These are phyloP conservation scores for Pyricularia pennisetigena DNA, from an alignment of 2,329 filamentous ascomycete genomes.

Conservation along the genomic window DNA sequence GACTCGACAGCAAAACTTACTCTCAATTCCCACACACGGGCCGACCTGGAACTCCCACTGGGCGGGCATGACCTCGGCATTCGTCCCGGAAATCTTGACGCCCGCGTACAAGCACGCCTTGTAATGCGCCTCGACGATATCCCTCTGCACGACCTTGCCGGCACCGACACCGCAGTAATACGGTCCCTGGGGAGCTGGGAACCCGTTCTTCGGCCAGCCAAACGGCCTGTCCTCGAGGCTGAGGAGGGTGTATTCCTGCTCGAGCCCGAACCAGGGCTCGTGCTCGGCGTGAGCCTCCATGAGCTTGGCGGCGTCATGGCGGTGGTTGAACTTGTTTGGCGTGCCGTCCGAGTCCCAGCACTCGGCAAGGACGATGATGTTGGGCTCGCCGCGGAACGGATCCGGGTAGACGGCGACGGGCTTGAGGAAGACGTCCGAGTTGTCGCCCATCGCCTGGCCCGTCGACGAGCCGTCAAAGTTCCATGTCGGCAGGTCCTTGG, in stretches of 20 bases:
- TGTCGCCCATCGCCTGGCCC: conserved; percentile 64
- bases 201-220: conserved; percentile 82
- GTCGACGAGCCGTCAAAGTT: conserved; percentile 74
- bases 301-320: conserved; percentile 79
- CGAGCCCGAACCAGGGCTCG: conserved; percentile 94
- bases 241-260: conserved; percentile 94
- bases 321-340: conserved; percentile 98
- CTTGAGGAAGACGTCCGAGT: conserved; percentile 56
- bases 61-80: conserved; percentile 87
- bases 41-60: conserved; percentile 74
- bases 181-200: conserved; percentile 84
- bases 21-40: conserved; percentile 73
- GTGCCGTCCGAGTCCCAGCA: conserved; percentile 90
- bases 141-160: conserved; percentile 94
- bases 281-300: conserved; percentile 80
- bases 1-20: background rate
- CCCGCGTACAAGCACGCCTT: conserved; percentile 70
- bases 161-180: conserved; percentile 98
- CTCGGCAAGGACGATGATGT: conserved; percentile 90
- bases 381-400: conserved; percentile 70
- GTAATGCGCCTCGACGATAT: conserved; percentile 86
- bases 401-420: conserved; percentile 59
- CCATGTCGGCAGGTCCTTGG: conserved; percentile 61
- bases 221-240: conserved; percentile 80
- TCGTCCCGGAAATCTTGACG: conserved; percentile 94